A percentile compares a stretch with the other conserved stretches of the same genome.
phyloP scores from a whole-genome alignment of 768 basidiomycete genomes.

The Hericium erinaceus region DNA sequence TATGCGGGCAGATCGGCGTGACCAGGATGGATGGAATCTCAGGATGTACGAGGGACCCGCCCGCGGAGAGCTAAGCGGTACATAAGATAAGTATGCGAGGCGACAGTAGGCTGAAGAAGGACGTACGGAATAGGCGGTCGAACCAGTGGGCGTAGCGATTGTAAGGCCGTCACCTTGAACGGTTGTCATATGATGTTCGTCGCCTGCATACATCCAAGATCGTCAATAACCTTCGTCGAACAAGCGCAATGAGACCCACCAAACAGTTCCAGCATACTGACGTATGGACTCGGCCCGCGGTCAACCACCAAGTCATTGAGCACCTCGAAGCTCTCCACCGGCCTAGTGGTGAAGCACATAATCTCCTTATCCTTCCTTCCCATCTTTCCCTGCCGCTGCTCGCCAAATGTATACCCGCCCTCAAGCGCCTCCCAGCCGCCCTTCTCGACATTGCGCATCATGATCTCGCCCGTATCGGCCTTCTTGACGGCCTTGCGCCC shows the following conservation, averaged over 20 bases:
- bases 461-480: slow-evolving; percentile 89
- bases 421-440: slow-evolving; percentile 97
- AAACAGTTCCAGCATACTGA: slow-evolving; percentile 91
- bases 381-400: slow-evolving; percentile 30
- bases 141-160: slow-evolving; percentile 93
- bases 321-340: slow-evolving; percentile 93
- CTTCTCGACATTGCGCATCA: slow-evolving; percentile 88
- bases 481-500: slow-evolving; percentile 82
- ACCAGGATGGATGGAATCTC: slow-evolving; percentile 96
- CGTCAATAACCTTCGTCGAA: slow-evolving; percentile 1
- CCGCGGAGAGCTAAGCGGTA: slow-evolving; percentile 63
- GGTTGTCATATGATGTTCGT: slow-evolving; percentile 98
- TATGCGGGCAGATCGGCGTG: slow-evolving; percentile 97
- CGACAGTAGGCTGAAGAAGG: background rate
- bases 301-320: slow-evolving; percentile 97
- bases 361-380: slow-evolving; percentile 86
- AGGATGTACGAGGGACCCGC: slow-evolving; percentile 94
- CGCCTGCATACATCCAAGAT: slow-evolving; percentile 44
- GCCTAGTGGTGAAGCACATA: slow-evolving; percentile 93
- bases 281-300: slow-evolving; percentile 95
- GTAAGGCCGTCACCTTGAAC: slow-evolving; percentile 97
- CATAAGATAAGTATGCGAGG: slow-evolving; percentile 8
- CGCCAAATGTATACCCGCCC: slow-evolving; percentile 46
- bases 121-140: slow-evolving; percentile 93
- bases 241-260: slow-evolving; percentile 45